Conservation (phyloP, 352 stramenopile species). For the Phytopythium ostracodes region DNA sequence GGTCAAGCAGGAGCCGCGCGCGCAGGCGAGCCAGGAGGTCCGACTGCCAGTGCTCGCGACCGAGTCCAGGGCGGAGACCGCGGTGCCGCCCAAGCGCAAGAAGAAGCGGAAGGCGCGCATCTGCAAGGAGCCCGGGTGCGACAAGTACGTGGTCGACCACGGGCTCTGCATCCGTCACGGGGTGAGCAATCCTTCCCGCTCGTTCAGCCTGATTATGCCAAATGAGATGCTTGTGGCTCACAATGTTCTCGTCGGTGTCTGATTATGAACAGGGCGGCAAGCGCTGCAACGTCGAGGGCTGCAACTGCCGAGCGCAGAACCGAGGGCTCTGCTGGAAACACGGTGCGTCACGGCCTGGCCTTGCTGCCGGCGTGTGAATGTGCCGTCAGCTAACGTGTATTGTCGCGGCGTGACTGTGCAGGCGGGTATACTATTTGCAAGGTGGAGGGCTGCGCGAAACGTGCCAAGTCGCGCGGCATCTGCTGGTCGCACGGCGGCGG, state of each 20-base stretch:
- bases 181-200: background rate
- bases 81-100: constrained; percentile 12
- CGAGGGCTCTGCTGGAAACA: constrained; percentile 54
- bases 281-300: constrained; percentile 43
- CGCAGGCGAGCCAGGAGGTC: constrained; percentile 10
- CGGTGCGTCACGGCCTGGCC: constrained; percentile 3
- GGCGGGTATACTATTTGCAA: constrained; percentile 29
- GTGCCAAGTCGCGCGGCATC: constrained; percentile 19
- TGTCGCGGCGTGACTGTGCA: background rate
- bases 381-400: background rate
- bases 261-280: constrained; percentile 31
- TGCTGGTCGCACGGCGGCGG: background rate
- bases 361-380: background rate
- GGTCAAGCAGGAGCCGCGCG: constrained; percentile 2
- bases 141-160: constrained; percentile 55
- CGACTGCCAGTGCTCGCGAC: constrained; percentile 7
- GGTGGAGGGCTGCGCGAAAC: constrained; percentile 22
- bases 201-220: background rate
- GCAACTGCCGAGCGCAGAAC: constrained; percentile 50
- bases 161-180: constrained; percentile 40
- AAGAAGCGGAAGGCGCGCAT: constrained; percentile 7
- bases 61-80: background rate
- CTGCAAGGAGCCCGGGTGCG: constrained; percentile 23
- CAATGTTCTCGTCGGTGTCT: background rate
- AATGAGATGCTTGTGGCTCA: background rate